phyloP scores from a whole-genome alignment of 2,329 filamentous ascomycete genomes.

The Plenodomus tracheiphilus region DNA sequence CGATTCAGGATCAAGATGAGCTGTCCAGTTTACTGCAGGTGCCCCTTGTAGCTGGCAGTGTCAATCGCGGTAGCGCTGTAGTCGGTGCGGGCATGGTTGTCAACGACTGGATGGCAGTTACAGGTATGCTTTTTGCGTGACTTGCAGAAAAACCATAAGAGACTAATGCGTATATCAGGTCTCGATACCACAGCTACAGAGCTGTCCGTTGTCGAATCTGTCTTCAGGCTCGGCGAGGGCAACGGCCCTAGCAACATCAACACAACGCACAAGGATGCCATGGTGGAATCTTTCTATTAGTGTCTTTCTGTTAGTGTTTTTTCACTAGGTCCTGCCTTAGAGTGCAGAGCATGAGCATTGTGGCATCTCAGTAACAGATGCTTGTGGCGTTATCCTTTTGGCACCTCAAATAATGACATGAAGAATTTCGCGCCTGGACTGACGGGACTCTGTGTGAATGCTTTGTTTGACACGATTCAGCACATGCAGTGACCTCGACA shows the following conservation, averaged over 20 bases:
- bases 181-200: constrained; percentile 97
- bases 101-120: constrained; percentile 96
- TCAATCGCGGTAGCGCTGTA: constrained; percentile 90
- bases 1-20: constrained; percentile 97
- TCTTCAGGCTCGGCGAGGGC: constrained; percentile 92
- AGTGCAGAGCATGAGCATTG: not conserved
- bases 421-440: too few relatives aligned
- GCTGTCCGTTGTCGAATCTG: constrained; percentile 91
- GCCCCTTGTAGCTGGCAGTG: constrained; percentile 88
- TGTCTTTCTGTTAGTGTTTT: constrained; percentile 63
- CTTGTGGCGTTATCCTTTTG: not conserved
- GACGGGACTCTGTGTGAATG: too few relatives aligned
- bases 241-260: constrained; percentile 75
- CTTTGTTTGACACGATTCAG: not conserved
- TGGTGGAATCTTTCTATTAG: constrained; percentile 99
- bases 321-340: not conserved
- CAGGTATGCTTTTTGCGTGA: constrained; percentile 44
- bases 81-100: constrained; percentile 98
- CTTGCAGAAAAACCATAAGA: not conserved
- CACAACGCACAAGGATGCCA: constrained; percentile 89
- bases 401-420: too few relatives aligned
- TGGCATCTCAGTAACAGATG: not conserved
- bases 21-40: constrained; percentile 91
- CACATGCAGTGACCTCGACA: not conserved
- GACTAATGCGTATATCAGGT: constrained; percentile 49